These are phyloP conservation scores for Capronia epimyces DNA, from an alignment of 2,329 filamentous ascomycete species.

Conservation along the genomic window DNA sequence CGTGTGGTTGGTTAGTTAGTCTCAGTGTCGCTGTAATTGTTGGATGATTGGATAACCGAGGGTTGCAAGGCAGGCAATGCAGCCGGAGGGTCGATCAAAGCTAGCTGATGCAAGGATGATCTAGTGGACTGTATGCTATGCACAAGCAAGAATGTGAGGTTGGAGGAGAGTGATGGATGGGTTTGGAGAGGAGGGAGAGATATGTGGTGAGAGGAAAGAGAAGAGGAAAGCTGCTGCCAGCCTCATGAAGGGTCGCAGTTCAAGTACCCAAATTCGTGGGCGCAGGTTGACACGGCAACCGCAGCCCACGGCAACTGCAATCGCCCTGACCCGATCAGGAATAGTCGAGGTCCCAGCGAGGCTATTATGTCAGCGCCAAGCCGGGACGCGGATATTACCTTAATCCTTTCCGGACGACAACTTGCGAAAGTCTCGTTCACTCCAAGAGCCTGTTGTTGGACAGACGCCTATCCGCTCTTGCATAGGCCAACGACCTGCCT, in stretches of 20 bases:
- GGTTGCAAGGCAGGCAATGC: conserved; percentile 30
- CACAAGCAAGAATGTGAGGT: conserved; percentile 32
- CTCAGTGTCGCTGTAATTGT: conserved; percentile 30
- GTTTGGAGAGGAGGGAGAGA: conserved; percentile 27
- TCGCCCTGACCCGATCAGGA: not conserved
- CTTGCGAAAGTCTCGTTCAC: not conserved
- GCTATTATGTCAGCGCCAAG: conserved; percentile 14
- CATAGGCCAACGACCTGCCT: not conserved
- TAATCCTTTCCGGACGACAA: conserved; percentile 1
- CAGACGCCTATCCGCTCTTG: not conserved
- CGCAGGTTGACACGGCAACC: conserved; percentile 12
- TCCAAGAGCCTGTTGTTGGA: not conserved
- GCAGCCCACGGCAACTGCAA: not conserved
- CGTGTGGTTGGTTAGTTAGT: conserved; percentile 32
- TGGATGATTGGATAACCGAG: conserved; percentile 35
- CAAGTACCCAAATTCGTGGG: conserved; percentile 7
- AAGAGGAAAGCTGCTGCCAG: conserved; percentile 25
- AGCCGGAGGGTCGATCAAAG: conserved; percentile 36
- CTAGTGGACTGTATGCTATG: conserved; percentile 37
- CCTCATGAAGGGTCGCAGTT: conserved; percentile 10
- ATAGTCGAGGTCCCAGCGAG: not conserved
- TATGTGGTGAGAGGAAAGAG: conserved; percentile 27
- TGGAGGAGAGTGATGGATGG: conserved; percentile 31
- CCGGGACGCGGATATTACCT: not conserved
- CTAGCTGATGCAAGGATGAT: conserved; percentile 31